A percentile compares a stretch with the other conserved stretches of the same genome.
Conservation (phyloP, 2,329 filamentous ascomycete genomes). For the Ceratocystis smalleyi region DNA sequence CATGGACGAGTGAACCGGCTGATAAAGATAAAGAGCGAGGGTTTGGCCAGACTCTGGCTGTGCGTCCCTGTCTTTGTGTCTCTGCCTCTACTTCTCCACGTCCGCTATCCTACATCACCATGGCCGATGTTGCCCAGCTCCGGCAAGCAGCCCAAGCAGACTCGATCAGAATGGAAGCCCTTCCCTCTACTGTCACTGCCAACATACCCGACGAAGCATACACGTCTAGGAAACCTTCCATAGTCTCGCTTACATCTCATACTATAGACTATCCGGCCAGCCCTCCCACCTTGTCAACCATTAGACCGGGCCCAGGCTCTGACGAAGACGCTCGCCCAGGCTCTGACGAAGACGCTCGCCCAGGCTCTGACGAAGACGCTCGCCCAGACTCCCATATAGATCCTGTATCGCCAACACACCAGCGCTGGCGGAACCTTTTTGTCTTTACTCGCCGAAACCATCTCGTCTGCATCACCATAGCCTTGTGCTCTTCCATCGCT, state of each 20-base stretch:
- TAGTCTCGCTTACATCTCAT: background rate
- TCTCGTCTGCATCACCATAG: slow-evolving; percentile 36
- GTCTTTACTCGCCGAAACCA: slow-evolving; percentile 53
- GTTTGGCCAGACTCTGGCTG: background rate
- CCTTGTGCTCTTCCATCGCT: slow-evolving; percentile 39
- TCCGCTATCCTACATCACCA: background rate
- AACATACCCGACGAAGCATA: background rate
- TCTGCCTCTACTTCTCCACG: background rate
- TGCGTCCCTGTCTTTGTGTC: background rate
- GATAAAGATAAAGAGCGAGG: background rate
- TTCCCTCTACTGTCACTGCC: background rate
- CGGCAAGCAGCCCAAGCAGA: background rate
- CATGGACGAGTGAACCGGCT: too few relatives aligned
- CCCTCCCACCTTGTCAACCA: too few relatives aligned
- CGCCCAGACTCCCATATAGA: background rate
- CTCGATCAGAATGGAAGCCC: background rate
- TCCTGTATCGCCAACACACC: background rate
- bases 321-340: background rate
- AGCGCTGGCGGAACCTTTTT: slow-evolving; percentile 42
- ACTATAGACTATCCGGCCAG: background rate
- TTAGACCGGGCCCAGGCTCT: background rate
- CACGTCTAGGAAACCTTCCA: background rate
- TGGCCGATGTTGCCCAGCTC: background rate
- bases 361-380: background rate
- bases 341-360: too few relatives aligned